These are phyloP conservation scores for Lagenaria siceraria DNA, from an alignment of 306 rosid species.

Conservation along the genomic window DNA sequence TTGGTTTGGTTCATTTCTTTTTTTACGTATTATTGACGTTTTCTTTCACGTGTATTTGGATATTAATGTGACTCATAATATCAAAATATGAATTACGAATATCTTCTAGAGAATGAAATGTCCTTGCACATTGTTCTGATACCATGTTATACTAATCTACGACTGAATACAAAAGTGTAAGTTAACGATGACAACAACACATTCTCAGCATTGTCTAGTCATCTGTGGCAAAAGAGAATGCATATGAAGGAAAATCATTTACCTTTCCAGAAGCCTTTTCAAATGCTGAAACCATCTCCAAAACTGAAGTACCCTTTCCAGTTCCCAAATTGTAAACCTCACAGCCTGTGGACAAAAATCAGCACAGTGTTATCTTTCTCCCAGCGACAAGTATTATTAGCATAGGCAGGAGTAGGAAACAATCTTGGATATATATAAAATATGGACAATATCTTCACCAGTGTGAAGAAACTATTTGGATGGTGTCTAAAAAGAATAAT, in stretches of 20 bases:
- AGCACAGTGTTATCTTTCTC: neutral
- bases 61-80: neutral
- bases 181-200: neutral
- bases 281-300: conserved; percentile 91
- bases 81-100: neutral
- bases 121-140: neutral
- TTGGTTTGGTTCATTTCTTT: neutral
- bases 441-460: neutral
- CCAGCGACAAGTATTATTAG: neutral
- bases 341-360: conserved; percentile 41
- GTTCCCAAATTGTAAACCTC: conserved; percentile 97
- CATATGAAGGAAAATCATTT: neutral
- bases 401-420: neutral
- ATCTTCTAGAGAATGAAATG: neutral
- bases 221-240: neutral
- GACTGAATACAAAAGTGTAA: neutral
- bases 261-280: conserved; percentile 91
- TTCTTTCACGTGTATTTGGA: neutral
- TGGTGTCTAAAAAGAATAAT: neutral
- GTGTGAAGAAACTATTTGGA: neutral
- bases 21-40: neutral
- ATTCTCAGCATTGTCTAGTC: neutral
- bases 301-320: conserved; percentile 91
- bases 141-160: neutral
- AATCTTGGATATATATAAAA: neutral